Percentiles rank a stretch among this genome's conserved stretches.
Evolutionary conservation across 805 yeast species (phyloP).

Genomic region (Ogataea haglerorum): DNA sequence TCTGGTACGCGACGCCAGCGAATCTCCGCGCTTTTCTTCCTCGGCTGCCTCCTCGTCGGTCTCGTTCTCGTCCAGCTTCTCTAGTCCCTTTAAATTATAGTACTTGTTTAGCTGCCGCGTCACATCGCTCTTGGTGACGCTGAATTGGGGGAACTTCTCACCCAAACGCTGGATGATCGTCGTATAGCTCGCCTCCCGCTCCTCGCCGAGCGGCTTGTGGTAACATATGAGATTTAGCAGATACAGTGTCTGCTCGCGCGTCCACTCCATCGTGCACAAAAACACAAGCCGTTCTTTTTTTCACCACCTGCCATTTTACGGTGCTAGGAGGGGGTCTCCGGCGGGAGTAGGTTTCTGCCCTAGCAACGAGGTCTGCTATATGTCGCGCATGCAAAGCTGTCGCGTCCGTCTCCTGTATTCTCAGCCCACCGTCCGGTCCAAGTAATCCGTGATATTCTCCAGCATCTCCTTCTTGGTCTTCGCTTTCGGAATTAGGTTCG

Average conservation of each 20-base stretch:
- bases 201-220: constrained; percentile 30
- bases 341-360: too few species aligned
- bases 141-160: constrained; percentile 18
- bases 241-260: constrained; percentile 19
- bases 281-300: background rate
- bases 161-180: constrained; percentile 18
- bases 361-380: too few species aligned
- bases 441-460: constrained; percentile 35
- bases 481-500: constrained; percentile 35
- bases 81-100: constrained; percentile 29
- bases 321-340: background rate
- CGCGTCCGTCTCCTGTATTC: too few species aligned
- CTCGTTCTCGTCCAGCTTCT: constrained; percentile 21
- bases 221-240: constrained; percentile 27
- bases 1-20: constrained; percentile 12
- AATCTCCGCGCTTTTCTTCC: constrained; percentile 4
- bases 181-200: constrained; percentile 12
- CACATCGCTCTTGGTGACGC: constrained; percentile 15
- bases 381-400: too few species aligned
- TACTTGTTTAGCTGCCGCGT: constrained; percentile 20
- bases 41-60: background rate
- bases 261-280: constrained; percentile 20
- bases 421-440: constrained; percentile 11
- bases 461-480: constrained; percentile 42
- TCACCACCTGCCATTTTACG: background rate